Conservation (phyloP, 2,329 filamentous ascomycete genomes). For the Alternaria sp. region DNA sequence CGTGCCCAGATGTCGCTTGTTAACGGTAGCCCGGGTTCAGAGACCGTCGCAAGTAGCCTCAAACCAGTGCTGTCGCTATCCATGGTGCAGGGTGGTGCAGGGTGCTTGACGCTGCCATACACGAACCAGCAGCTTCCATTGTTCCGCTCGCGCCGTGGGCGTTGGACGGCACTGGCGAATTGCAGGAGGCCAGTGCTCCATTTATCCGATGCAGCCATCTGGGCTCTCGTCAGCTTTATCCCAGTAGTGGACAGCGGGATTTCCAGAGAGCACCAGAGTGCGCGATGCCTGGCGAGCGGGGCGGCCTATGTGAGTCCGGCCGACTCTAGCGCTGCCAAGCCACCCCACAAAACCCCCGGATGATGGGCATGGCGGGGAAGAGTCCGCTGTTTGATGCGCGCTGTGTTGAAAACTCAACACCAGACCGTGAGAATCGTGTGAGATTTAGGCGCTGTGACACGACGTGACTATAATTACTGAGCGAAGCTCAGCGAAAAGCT, state of each 20-base stretch:
- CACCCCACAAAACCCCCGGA: slow-evolving; percentile 9
- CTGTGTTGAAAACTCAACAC: not conserved
- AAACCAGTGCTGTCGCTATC: not conserved
- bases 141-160: slow-evolving; percentile 15
- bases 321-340: slow-evolving; percentile 17
- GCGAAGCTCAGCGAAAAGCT: slow-evolving; percentile 32
- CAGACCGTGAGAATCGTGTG: not conserved
- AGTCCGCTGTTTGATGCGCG: not conserved
- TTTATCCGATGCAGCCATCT: slow-evolving; percentile 39
- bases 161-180: slow-evolving; percentile 32
- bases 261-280: not conserved
- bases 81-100: not conserved
- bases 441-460: not conserved
- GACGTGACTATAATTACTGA: not conserved
- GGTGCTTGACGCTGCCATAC: not conserved
- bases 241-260: slow-evolving; percentile 16
- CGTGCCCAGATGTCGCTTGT: not conserved
- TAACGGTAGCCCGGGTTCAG: slow-evolving; percentile 10
- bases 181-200: slow-evolving; percentile 27
- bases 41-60: slow-evolving; percentile 4
- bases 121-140: slow-evolving; percentile 19
- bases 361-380: slow-evolving; percentile 4
- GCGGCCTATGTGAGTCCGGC: slow-evolving; percentile 2
- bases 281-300: slow-evolving; percentile 6
- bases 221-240: slow-evolving; percentile 26